A percentile compares a stretch with the other conserved stretches of the same genome.
Evolutionary conservation across 139 green algal species (phyloP).

Genomic region (Eudorina sp.): DNA sequence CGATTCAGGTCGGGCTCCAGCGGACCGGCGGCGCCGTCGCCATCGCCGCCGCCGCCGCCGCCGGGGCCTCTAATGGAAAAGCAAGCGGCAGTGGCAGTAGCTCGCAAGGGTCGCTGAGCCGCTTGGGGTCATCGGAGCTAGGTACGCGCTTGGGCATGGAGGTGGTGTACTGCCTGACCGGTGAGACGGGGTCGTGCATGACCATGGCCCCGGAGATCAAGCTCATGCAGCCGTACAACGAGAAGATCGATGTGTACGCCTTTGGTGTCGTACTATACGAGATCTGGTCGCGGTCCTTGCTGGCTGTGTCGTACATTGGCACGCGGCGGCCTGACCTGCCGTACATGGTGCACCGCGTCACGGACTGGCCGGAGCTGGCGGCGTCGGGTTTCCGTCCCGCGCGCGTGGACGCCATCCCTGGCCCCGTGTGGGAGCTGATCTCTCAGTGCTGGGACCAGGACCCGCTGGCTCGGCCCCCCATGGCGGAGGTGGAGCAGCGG

Average conservation of each 20-base stretch:
- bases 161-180: slow-evolving; percentile 26
- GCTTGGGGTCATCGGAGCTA: too few relatives aligned
- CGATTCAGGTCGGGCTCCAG: too few relatives aligned
- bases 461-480: slow-evolving; percentile 21
- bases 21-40: too few relatives aligned
- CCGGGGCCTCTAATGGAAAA: too few relatives aligned
- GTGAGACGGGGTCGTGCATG: slow-evolving; percentile 34
- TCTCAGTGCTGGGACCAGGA: slow-evolving; percentile 46
- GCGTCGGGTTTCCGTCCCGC: slow-evolving; percentile 28
- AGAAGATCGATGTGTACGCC: slow-evolving; percentile 41
- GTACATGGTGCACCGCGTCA: not conserved
- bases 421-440: slow-evolving; percentile 34
- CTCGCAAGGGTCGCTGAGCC: too few relatives aligned
- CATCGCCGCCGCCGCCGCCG: too few relatives aligned
- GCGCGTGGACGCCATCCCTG: not conserved
- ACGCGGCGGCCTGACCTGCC: slow-evolving; percentile 25
- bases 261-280: slow-evolving; percentile 46
- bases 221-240: slow-evolving; percentile 43
- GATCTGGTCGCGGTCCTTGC: slow-evolving; percentile 6
- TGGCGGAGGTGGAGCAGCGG: slow-evolving; percentile 16
- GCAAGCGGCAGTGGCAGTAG: too few relatives aligned
- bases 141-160: too few relatives aligned
- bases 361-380: slow-evolving; percentile 11
- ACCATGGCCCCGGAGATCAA: slow-evolving; percentile 40
- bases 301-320: slow-evolving; percentile 23